Evolutionary conservation across 257 asterid genomes (phyloP), one percentile per base, ranked within the genome.

Genomic region (Cordia subcordata): DNA sequence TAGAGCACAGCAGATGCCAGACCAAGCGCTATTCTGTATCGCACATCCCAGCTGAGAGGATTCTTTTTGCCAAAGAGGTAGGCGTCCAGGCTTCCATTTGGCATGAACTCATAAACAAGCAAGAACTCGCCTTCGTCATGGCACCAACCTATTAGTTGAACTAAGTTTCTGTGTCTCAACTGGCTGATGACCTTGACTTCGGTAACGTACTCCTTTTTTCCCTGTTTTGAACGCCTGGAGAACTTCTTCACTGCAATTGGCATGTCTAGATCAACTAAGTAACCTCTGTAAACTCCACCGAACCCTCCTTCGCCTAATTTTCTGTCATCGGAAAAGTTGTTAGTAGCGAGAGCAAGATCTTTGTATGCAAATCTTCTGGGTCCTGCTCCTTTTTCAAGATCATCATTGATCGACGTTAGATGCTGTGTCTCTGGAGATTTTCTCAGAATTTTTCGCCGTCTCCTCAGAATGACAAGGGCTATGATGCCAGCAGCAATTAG

Each of bases 301-400:
- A 70, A 77, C 59, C 77, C 79, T 8, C 82, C 74, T 32, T 73
- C 74, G 0, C 82, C 82, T 11, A 72, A 32, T 13, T 77, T 77
- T 33, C 71, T 49, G 13, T 73, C 74, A 10, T 52, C 53, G 1
- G 79, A 65, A 65, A 73, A 77, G 35, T 77, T 75, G 55, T 73
- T 66, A 3, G 82, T 77, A 14, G 82, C 70, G 21, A 39, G 35
- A 55, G 37, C 68, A 23, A 77, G 66, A 21, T 73, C 77, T 50
- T 33, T 53, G 21, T 69, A 69, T 9, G 72, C 54, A 42, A 77
- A 77, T 61, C 55, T 69, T 63, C 64, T 69, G 11, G 82, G 79
- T 22, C 82, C 79, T 35, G 82, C 58, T 32, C 79, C 76, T 49
- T 66, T 77, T 64, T 77, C 82, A 35, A 77, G 69, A 55, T 72